Conservation (phyloP, 495 filamentous ascomycete genomes). For the Tuber calosporum region DNA sequence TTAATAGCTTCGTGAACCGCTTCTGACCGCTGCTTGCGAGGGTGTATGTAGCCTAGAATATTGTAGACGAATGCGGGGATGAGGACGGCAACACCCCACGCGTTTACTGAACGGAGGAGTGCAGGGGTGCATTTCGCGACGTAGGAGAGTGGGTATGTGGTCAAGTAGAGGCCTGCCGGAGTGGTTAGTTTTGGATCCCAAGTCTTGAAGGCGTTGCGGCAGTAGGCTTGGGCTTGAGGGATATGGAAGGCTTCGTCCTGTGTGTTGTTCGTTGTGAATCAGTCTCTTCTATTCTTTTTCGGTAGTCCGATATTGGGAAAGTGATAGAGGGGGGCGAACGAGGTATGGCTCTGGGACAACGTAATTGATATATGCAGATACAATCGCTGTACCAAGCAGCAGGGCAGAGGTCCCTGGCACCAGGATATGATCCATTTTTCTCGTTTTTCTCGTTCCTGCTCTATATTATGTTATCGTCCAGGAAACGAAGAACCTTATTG, state of each 20-base stretch:
- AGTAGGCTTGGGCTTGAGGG: constrained; percentile 83
- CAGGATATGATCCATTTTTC: constrained; percentile 14
- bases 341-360: constrained; percentile 73
- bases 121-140: constrained; percentile 46
- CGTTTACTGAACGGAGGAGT: constrained; percentile 51
- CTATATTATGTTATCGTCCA: background rate
- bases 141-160: constrained; percentile 54
- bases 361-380: constrained; percentile 28
- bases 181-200: constrained; percentile 99
- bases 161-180: constrained; percentile 70
- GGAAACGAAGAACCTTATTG: background rate
- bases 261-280: constrained; percentile 9
- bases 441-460: background rate
- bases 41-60: constrained; percentile 28
- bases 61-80: constrained; percentile 36
- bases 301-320: background rate
- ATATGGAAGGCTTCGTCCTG: constrained; percentile 96
- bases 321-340: constrained; percentile 44
- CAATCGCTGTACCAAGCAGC: constrained; percentile 16
- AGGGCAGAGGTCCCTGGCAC: constrained; percentile 24
- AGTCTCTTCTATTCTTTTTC: constrained; percentile 4
- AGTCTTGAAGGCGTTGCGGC: constrained; percentile 59
- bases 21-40: background rate
- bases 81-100: constrained; percentile 45
- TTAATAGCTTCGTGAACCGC: constrained; percentile 64